A percentile compares a stretch with the other conserved stretches of the same genome.
Conservation (phyloP, 1,284 basidiomycete genomes). For the Fomes fomentarius region DNA sequence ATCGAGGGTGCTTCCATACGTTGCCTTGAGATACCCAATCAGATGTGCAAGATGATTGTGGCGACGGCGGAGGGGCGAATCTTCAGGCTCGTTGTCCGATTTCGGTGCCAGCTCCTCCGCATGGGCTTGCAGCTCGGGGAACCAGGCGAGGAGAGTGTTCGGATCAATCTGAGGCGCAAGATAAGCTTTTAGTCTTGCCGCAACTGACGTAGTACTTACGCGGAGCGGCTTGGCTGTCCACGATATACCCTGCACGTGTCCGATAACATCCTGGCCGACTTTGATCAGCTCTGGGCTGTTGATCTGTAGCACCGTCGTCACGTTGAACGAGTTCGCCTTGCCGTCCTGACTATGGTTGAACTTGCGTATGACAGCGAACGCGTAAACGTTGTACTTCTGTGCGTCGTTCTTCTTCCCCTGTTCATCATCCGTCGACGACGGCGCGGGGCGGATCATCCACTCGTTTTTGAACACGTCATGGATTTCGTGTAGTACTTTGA, state of each 20-base stretch:
- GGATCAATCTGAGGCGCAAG: constrained; percentile 49
- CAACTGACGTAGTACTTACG: constrained; percentile 33
- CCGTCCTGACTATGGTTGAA: constrained; percentile 30
- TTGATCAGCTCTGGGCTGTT: constrained; percentile 58
- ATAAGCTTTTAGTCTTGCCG: constrained; percentile 17
- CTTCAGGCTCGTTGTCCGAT: constrained; percentile 38
- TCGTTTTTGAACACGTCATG: constrained; percentile 31
- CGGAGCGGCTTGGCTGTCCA: constrained; percentile 60
- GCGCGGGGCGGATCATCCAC: constrained; percentile 31
- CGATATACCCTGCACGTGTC: constrained; percentile 56
- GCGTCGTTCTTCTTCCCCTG: constrained; percentile 20
- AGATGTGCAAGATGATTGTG: constrained; percentile 50
- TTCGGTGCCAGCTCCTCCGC: constrained; percentile 41
- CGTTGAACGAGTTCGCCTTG: constrained; percentile 28
- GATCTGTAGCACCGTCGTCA: constrained; percentile 43
- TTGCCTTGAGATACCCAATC: constrained; percentile 45
- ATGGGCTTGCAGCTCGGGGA: constrained; percentile 48
- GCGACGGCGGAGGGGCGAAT: constrained; percentile 31
- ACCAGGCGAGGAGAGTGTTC: constrained; percentile 55
- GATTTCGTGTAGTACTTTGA: constrained; percentile 33
- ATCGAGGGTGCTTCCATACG: constrained; percentile 48
- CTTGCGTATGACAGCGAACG: constrained; percentile 33
- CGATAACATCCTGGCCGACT: constrained; percentile 56
- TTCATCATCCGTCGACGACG: constrained; percentile 16
- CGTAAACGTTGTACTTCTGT: constrained; percentile 33